Evolutionary conservation across 1,139 yeast genomes (phyloP).

Genomic region (Zygosaccharomyces pseudobailii): DNA sequence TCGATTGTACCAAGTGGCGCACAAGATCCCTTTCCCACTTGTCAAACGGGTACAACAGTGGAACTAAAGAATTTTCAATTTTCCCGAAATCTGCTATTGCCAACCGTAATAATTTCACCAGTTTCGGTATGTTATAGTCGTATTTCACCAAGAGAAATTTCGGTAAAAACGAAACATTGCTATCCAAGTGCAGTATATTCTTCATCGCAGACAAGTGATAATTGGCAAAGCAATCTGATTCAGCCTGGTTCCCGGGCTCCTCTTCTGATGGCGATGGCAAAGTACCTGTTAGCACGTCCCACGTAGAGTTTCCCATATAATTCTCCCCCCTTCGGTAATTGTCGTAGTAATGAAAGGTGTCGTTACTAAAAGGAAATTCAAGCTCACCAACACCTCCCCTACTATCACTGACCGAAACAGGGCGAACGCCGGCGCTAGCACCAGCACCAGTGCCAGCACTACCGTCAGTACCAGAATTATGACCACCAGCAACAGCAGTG

Average conservation of each 20-base stretch:
- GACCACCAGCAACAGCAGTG: not conserved
- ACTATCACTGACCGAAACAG: not conserved
- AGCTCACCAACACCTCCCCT: slow-evolving; percentile 5
- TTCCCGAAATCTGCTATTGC: slow-evolving; percentile 21
- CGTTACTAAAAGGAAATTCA: slow-evolving; percentile 27
- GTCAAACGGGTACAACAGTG: slow-evolving; percentile 24
- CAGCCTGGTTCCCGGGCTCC: not conserved
- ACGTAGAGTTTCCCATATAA: slow-evolving; percentile 26
- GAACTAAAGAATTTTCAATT: slow-evolving; percentile 26
- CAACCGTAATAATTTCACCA: slow-evolving; percentile 13
- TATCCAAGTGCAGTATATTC: slow-evolving; percentile 17
- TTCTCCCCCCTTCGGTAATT: slow-evolving; percentile 20
- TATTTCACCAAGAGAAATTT: slow-evolving; percentile 21
- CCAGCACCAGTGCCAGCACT: not conserved
- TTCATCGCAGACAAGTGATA: slow-evolving; percentile 9
- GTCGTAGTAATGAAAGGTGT: slow-evolving; percentile 26
- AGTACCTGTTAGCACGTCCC: slow-evolving; percentile 18
- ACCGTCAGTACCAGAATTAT: not conserved
- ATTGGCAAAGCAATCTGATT: slow-evolving; percentile 2
- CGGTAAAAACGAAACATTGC: slow-evolving; percentile 19
- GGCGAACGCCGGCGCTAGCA: not conserved
- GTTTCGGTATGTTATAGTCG: slow-evolving; percentile 14
- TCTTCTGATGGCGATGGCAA: not conserved
- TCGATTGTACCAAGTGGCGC: slow-evolving; percentile 1
- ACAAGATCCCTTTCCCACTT: slow-evolving; percentile 15